Evolutionary conservation across 352 stramenopile genomes (phyloP).

Genomic region (Halophytophthora polymorphica): DNA sequence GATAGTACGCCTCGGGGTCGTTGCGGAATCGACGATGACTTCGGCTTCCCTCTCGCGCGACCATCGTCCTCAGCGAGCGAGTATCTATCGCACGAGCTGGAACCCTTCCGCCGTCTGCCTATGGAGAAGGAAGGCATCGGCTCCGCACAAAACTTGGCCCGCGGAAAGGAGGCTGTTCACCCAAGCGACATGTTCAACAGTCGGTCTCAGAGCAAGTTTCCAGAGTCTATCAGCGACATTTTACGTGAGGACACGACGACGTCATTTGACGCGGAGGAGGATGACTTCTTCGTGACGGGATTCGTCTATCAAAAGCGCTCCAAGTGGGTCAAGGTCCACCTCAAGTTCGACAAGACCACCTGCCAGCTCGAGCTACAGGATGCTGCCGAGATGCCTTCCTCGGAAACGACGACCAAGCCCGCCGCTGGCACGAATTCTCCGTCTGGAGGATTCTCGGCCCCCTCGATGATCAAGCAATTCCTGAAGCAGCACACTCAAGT

Average conservation of each 20-base stretch:
- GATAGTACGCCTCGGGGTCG: constrained; percentile 19
- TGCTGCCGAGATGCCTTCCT: constrained; percentile 6
- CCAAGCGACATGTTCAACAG: constrained; percentile 73
- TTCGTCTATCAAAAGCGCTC: constrained; percentile 74
- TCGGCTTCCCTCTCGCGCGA: constrained; percentile 47
- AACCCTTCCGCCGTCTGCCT: constrained; percentile 60
- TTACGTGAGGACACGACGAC: constrained; percentile 54
- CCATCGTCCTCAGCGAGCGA: constrained; percentile 61
- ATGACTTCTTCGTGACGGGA: constrained; percentile 48
- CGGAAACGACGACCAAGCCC: constrained; percentile 4
- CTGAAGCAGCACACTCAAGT: constrained; percentile 54
- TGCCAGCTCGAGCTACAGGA: constrained; percentile 53
- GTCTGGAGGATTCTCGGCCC: constrained; percentile 10
- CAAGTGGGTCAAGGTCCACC: constrained; percentile 69
- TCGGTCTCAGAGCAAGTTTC: constrained; percentile 65
- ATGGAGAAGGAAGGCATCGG: constrained; percentile 76
- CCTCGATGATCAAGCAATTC: constrained; percentile 56
- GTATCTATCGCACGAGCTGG: constrained; percentile 59
- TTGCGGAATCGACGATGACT: constrained; percentile 32
- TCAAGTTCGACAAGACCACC: constrained; percentile 69
- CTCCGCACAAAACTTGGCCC: constrained; percentile 55
- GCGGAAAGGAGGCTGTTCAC: constrained; percentile 51
- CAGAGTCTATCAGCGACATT: constrained; percentile 72
- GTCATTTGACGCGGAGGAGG: constrained; percentile 52
- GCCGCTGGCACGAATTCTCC: constrained; percentile 20